Percentiles rank a stretch among this genome's conserved stretches.
Evolutionary conservation across 208 protist species (phyloP).

Genomic region (Herpetomonas samuelpessoai): DNA sequence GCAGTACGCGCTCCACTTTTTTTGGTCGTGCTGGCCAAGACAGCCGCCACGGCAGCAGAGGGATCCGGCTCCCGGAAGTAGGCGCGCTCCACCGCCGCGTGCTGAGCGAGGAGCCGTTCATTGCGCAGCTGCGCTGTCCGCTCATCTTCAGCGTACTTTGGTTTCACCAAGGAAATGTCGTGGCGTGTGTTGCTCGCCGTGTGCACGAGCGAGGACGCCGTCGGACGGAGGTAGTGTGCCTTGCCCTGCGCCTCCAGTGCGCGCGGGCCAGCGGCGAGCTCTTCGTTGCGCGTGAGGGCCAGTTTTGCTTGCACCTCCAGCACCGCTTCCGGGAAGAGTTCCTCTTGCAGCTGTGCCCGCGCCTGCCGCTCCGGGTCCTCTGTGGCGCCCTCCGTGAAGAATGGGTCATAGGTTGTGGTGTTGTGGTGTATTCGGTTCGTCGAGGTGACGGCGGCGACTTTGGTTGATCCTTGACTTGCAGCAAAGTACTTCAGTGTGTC

Average conservation of each 20-base stretch:
- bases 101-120: slow-evolving; percentile 48
- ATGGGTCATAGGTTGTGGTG: not conserved
- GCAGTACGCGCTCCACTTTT: too few species aligned
- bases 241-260: slow-evolving; percentile 13
- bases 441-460: not conserved
- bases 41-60: slow-evolving; percentile 8
- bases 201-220: slow-evolving; percentile 56
- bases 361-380: not conserved
- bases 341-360: not conserved
- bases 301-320: slow-evolving; percentile 24
- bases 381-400: not conserved
- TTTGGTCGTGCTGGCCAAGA: too few species aligned
- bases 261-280: slow-evolving; percentile 41
- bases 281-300: slow-evolving; percentile 51
- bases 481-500: not conserved
- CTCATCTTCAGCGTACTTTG: slow-evolving; percentile 60
- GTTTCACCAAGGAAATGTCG: slow-evolving; percentile 26
- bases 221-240: slow-evolving; percentile 62
- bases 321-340: not conserved
- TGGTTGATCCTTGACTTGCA: not conserved
- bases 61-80: not conserved
- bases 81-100: slow-evolving; percentile 35
- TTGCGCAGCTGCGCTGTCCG: slow-evolving; percentile 32
- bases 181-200: slow-evolving; percentile 34
- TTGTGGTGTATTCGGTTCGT: not conserved